Percentiles rank a stretch among this genome's conserved stretches.
phyloP scores from a whole-genome alignment of 2,329 filamentous ascomycete species.

The Polytolypa hystricis region DNA sequence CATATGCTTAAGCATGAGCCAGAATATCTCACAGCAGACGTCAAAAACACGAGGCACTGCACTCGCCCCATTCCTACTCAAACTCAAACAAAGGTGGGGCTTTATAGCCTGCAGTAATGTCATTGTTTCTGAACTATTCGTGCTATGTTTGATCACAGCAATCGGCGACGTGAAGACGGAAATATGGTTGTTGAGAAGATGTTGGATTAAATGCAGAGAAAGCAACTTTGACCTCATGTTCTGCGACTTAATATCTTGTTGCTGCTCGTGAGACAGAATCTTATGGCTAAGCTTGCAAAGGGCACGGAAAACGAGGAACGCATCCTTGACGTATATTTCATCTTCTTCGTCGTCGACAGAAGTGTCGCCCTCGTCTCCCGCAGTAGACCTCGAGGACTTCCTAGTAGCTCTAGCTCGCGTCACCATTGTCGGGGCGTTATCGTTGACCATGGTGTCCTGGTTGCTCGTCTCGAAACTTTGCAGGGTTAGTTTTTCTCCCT shows the following conservation, averaged over 20 bases:
- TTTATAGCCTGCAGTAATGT: conserved; percentile 91
- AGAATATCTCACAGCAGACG: conserved; percentile 94
- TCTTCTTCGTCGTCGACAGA: conserved; percentile 59
- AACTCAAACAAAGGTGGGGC: conserved; percentile 88
- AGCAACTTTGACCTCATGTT: conserved; percentile 96
- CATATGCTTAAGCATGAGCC: conserved; percentile 91
- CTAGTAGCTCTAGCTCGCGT: conserved; percentile 44
- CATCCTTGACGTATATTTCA: conserved; percentile 93
- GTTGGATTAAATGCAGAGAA: conserved; percentile 90
- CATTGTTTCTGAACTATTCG: conserved; percentile 69
- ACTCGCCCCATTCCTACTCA: conserved; percentile 90
- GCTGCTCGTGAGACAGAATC: conserved; percentile 73
- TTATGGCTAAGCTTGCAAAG: conserved; percentile 98
- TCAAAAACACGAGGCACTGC: conserved; percentile 88
- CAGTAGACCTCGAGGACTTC: conserved; percentile 33
- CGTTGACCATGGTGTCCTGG: conserved; percentile 54
- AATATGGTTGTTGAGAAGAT: conserved; percentile 88
- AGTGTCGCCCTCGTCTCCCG: conserved; percentile 29
- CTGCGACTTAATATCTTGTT: conserved; percentile 84
- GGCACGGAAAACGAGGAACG: conserved; percentile 91
- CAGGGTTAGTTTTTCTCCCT: conserved; percentile 50
- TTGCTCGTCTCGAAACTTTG: conserved; percentile 60
- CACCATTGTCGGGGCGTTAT: conserved; percentile 57
- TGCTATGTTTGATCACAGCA: conserved; percentile 85
- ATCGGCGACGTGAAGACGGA: conserved; percentile 81